Conservation (phyloP, 768 basidiomycete species). For the Leccinum boreale region DNA sequence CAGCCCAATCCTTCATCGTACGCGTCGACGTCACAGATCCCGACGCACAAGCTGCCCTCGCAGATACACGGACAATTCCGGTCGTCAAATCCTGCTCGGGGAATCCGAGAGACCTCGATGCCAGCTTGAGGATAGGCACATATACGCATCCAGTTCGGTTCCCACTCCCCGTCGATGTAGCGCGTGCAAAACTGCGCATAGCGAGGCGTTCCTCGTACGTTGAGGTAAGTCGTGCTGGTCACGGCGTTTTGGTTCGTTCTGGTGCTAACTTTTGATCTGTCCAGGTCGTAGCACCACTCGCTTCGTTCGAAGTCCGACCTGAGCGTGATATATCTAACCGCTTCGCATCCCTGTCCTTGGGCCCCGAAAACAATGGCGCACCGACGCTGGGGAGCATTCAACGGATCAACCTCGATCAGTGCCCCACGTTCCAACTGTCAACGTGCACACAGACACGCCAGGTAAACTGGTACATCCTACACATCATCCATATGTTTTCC, state of each 20-base stretch:
- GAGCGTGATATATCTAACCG: conserved; percentile 17
- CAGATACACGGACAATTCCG: conserved; percentile 2
- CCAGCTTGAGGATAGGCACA: conserved; percentile 11
- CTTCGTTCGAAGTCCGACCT: conserved; percentile 17
- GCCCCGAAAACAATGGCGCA: not conserved
- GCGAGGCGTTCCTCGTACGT: conserved; percentile 54
- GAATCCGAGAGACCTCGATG: not conserved
- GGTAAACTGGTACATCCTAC: conserved; percentile 28
- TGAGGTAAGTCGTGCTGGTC: conserved; percentile 19
- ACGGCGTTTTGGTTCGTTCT: not conserved
- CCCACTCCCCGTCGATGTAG: conserved; percentile 44
- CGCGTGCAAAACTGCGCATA: conserved; percentile 37
- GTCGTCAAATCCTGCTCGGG: not conserved
- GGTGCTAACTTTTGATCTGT: not conserved
- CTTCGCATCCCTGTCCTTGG: conserved; percentile 25
- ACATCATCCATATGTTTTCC: conserved; percentile 28
- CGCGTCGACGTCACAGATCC: conserved; percentile 22
- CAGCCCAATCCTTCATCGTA: conserved; percentile 10
- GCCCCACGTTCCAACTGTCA: conserved; percentile 30
- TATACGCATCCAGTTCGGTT: conserved; percentile 30
- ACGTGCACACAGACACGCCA: not conserved
- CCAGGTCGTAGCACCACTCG: conserved; percentile 21
- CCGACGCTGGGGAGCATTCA: conserved; percentile 38
- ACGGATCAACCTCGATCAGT: conserved; percentile 33
- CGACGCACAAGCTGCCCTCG: conserved; percentile 10